Evolutionary conservation across 2,329 filamentous ascomycete genomes (phyloP), one percentile per base, ranked within the genome.

Genomic region (Diplodia intermedia): DNA sequence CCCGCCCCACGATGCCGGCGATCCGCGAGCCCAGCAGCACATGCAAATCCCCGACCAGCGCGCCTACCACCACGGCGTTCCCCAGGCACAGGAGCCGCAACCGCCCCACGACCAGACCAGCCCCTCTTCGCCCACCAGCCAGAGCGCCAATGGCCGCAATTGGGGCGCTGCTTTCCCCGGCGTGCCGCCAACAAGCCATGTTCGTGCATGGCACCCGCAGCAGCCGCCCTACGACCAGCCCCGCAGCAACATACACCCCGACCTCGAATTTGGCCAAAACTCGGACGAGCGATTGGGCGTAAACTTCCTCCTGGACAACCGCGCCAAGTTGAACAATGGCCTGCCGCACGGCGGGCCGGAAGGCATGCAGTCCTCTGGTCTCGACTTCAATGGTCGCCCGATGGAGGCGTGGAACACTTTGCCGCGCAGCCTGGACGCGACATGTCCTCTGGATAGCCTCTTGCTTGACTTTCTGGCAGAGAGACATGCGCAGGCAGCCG

Each of bases 401-500:
- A 72, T 75, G 7, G 52, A 72, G 2, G 75, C 77, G 0, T 77
- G 79, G 68, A 71, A 77, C 61, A 79, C 78, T 6, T 71, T 82
- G 4, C 81, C 82, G 2, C 77, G 76, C 33, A 92, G 93, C 73
- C 83, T 86, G 23, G 77, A 84, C 1, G 86, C 92, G 0, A 93
- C 91, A 0, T 95, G 91, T 76, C 88, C 91, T 0, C 84, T 97
- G 1, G 93, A 97, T 75, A 84, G 82, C 52, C 86, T 97, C n/a
- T 85, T 97, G 54, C 85, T 94, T 29, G 90, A 94, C 75, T 96
- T 95, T 74, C 84, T 95, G 33, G 84, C 86, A 31, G 88, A 92
- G 72, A 87, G 90, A 6, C 86, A 86, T 40, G 86, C 90, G 72
- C 88, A 88, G 57, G 86, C 89, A 1, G 86, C 86, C 1, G 86